phyloP scores from a whole-genome alignment of 441 rosid genomes.

The Mallotus repandus region DNA sequence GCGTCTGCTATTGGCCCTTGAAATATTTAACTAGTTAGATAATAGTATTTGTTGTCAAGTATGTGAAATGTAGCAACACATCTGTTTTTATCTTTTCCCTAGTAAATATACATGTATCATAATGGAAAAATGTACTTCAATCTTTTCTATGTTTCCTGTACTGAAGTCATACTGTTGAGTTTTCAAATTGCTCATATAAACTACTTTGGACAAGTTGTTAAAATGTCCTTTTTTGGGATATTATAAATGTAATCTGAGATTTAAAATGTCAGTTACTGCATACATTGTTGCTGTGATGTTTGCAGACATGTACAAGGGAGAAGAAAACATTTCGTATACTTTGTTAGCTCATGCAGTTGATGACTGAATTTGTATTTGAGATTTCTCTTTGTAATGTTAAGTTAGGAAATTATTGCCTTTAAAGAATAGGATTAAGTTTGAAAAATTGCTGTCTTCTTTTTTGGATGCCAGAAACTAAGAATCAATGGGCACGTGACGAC shows the following conservation, averaged over 20 bases:
- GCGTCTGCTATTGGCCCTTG: not conserved
- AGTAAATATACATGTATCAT: too few relatives aligned
- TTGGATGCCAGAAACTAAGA: slow-evolving; percentile 79
- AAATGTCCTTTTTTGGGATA: not conserved
- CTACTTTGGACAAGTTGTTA: not conserved
- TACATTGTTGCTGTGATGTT: not conserved
- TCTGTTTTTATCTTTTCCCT: not conserved
- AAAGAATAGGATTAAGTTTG: slow-evolving; percentile 4
- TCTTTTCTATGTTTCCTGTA: not conserved
- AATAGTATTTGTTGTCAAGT: not conserved
- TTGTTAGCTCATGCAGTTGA: not conserved
- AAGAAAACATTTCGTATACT: not conserved
- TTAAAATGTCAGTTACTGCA: not conserved
- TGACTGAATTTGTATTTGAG: not conserved
- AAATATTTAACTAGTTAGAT: not conserved
- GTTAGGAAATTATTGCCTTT: not conserved
- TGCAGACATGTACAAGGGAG: not conserved
- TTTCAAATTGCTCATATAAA: not conserved
- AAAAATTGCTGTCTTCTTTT: slow-evolving; percentile 9
- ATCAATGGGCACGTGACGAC: slow-evolving; percentile 99
- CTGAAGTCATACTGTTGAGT: not conserved
- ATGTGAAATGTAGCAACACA: not conserved
- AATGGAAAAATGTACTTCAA: not conserved
- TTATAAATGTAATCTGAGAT: not conserved
- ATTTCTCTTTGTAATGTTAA: slow-evolving; percentile 11